A percentile compares a stretch with the other conserved stretches of the same genome.
These are phyloP conservation scores for Chrysoporthe deuterocubensis DNA, from an alignment of 2,329 filamentous ascomycete species.

Conservation along the genomic window DNA sequence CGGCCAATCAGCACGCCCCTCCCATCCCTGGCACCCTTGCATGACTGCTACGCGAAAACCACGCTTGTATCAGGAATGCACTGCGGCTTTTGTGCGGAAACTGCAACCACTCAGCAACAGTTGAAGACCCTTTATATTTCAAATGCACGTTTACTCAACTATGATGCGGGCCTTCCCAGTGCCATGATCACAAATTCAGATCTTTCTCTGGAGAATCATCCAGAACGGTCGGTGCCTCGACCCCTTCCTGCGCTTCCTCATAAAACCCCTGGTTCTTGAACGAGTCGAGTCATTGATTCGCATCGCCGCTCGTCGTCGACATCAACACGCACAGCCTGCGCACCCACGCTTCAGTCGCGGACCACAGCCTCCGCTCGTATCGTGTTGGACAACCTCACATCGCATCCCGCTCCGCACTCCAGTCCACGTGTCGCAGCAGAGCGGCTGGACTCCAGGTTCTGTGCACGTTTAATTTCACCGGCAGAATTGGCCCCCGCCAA, in stretches of 20 bases:
- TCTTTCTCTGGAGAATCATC: not conserved
- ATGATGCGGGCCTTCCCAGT: not conserved
- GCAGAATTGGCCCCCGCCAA: conserved; percentile 11
- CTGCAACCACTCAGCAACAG: conserved; percentile 12
- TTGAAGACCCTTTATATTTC: not conserved
- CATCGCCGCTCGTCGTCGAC: not conserved
- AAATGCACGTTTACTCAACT: not conserved
- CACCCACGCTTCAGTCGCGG: not conserved
- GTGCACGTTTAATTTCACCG: conserved; percentile 3
- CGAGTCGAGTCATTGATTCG: not conserved
- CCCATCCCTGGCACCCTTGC: too few relatives aligned
- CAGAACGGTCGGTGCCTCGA: not conserved
- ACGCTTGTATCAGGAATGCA: conserved; percentile 16
- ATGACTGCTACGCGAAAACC: conserved; percentile 22
- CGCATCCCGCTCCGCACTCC: not conserved
- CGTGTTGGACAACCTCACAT: not conserved
- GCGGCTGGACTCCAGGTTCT: not conserved
- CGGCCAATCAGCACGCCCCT: too few relatives aligned
- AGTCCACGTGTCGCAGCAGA: not conserved
- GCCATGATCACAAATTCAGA: not conserved
- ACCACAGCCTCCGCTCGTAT: not conserved
- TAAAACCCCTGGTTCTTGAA: not conserved
- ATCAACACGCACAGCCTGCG: not conserved
- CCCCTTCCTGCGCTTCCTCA: not conserved
- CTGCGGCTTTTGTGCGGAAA: conserved; percentile 29